phyloP scores from a whole-genome alignment of 2,329 filamentous ascomycete genomes.

The Scytalidium sp. region DNA sequence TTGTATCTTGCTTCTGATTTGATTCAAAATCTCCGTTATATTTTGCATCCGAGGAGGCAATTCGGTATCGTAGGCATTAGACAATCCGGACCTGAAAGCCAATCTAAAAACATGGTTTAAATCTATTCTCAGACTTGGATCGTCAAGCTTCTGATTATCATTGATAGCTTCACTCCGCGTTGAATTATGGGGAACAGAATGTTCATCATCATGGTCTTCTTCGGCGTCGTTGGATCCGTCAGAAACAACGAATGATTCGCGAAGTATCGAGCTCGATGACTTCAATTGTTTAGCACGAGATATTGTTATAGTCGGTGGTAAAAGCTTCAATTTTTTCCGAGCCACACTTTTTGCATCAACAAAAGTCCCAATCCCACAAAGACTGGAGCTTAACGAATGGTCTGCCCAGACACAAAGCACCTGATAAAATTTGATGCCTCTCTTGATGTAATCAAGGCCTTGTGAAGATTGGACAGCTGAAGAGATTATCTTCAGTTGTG shows the following conservation, averaged over 20 bases:
- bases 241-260: slow-evolving; percentile 24
- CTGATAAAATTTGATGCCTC: slow-evolving; percentile 44
- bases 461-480: neutral
- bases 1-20: slow-evolving; percentile 8
- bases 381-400: slow-evolving; percentile 39
- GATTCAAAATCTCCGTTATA: slow-evolving; percentile 10
- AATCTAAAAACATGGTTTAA: neutral
- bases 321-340: neutral
- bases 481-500: neutral
- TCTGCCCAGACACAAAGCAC: slow-evolving; percentile 39
- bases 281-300: neutral
- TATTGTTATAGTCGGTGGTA: neutral
- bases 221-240: slow-evolving; percentile 13
- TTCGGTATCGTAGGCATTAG: neutral
- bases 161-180: neutral
- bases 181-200: neutral
- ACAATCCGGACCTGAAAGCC: neutral
- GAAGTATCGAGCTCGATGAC: neutral
- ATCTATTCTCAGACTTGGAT: neutral
- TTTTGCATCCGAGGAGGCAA: neutral
- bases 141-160: neutral
- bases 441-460: slow-evolving; percentile 26
- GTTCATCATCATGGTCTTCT: too few relatives aligned
- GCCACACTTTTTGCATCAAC: neutral
- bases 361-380: slow-evolving; percentile 28